Evolutionary conservation across 257 asterid species (phyloP).

Genomic region (Voacanga thouarsii): DNA sequence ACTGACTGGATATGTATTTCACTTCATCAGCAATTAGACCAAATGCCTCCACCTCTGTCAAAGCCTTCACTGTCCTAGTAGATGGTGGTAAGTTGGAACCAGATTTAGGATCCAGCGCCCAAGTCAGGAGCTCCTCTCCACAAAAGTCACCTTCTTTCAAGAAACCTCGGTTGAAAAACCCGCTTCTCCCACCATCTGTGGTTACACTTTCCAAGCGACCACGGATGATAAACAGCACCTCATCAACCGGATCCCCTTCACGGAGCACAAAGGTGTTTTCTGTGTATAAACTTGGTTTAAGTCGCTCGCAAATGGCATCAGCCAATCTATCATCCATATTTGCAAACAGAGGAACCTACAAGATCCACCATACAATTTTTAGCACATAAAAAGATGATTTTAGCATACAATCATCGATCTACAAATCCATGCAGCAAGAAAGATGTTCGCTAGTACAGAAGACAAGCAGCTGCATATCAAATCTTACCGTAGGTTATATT

Average conservation of each 20-base stretch:
- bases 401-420: background rate
- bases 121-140: conserved; percentile 96
- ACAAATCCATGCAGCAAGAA: background rate
- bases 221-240: conserved; percentile 90
- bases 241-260: conserved; percentile 94
- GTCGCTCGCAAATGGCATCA: conserved; percentile 94
- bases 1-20: conserved; percentile 85
- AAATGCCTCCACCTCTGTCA: conserved; percentile 93
- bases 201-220: conserved; percentile 93
- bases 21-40: conserved; percentile 87
- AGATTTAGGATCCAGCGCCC: conserved; percentile 94
- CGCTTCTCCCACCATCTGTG: conserved; percentile 96
- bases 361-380: conserved; percentile 1
- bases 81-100: conserved; percentile 89
- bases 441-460: background rate
- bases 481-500: background rate
- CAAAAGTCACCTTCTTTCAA: conserved; percentile 86
- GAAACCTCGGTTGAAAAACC: conserved; percentile 83
- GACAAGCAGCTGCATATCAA: background rate
- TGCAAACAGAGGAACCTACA: conserved; percentile 92
- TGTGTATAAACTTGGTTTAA: conserved; percentile 90
- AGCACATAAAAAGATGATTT: background rate
- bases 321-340: conserved; percentile 95
- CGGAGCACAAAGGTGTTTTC: conserved; percentile 75
- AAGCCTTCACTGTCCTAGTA: conserved; percentile 84